A percentile compares a stretch with the other conserved stretches of the same genome.
Conservation (phyloP, 257 asterid species). For the Solanum phureja region DNA sequence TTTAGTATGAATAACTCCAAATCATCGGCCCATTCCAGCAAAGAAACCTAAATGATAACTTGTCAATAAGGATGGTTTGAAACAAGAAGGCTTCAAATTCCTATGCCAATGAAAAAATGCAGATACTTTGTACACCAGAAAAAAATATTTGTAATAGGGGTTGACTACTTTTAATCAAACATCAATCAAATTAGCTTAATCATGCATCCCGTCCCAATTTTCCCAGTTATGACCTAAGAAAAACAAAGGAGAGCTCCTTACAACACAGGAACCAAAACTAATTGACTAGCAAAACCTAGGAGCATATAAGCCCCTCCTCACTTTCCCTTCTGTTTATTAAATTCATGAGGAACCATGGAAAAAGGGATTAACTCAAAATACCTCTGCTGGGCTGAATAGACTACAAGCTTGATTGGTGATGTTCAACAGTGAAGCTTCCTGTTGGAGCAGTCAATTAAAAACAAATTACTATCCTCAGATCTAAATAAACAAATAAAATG, state of each 20-base stretch:
- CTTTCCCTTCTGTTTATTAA: background rate
- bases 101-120: background rate
- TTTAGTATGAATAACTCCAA: slow-evolving; percentile 74
- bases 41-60: slow-evolving; percentile 38
- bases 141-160: background rate
- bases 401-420: slow-evolving; percentile 85
- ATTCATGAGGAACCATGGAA: background rate
- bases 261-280: background rate
- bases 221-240: background rate
- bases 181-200: background rate
- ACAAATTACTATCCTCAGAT: slow-evolving; percentile 3
- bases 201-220: background rate
- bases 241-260: background rate
- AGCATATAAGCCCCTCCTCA: background rate
- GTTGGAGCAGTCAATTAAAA: slow-evolving; percentile 4
- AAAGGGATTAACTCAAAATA: slow-evolving; percentile 14
- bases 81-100: background rate
- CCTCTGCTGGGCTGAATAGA: slow-evolving; percentile 73
- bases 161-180: background rate
- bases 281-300: background rate
- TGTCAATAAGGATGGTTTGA: background rate
- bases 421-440: slow-evolving; percentile 91
- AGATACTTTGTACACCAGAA: background rate
- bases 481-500: background rate
- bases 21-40: slow-evolving; percentile 95